These are phyloP conservation scores for Heritiera littoralis DNA, from an alignment of 345 rosid genomes.

Conservation along the genomic window DNA sequence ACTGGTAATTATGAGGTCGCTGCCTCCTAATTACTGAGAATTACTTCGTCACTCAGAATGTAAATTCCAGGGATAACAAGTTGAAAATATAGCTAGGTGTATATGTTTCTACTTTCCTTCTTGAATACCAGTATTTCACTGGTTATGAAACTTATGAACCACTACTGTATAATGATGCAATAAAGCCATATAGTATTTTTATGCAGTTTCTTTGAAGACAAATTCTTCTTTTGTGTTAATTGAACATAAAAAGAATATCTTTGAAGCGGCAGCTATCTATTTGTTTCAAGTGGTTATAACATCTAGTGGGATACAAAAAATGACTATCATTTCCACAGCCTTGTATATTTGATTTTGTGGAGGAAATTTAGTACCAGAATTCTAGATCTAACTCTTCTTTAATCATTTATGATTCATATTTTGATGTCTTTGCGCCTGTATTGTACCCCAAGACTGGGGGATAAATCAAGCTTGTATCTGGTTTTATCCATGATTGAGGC, in stretches of 20 bases:
- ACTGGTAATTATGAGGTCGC: constrained; percentile 24
- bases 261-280: not conserved
- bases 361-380: not conserved
- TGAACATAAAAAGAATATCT: not conserved
- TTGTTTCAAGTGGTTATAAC: not conserved
- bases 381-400: not conserved
- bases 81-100: not conserved
- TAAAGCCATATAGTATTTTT: not conserved
- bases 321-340: not conserved
- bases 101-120: not conserved
- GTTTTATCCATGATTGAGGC: constrained; percentile 4
- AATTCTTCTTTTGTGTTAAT: constrained; percentile 4
- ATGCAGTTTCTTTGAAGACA: not conserved
- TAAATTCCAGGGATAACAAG: not conserved
- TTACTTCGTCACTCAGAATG: not conserved
- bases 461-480: not conserved
- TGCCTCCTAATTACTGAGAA: constrained; percentile 3
- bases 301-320: not conserved
- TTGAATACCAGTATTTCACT: not conserved
- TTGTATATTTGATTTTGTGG: not conserved
- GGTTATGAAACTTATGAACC: not conserved
- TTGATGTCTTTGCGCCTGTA: not conserved
- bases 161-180: not conserved
- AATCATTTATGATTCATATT: not conserved
- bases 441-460: not conserved